Evolutionary conservation across 148 eudicot species (phyloP).

Genomic region (Cornus controversa): DNA sequence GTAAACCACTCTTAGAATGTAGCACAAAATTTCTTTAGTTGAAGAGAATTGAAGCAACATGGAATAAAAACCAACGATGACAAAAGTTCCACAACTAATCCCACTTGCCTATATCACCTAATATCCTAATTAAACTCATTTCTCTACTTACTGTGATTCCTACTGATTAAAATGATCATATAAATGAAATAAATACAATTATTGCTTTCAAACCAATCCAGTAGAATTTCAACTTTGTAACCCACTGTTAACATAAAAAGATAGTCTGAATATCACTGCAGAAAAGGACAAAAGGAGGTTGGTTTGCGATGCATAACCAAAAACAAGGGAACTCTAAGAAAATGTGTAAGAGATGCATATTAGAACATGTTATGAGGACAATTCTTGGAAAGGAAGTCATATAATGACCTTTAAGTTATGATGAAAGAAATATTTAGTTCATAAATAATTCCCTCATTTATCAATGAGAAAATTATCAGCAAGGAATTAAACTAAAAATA

Average conservation of each 20-base stretch:
- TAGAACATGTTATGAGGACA: not conserved
- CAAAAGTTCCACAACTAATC: too few relatives aligned
- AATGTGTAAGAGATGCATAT: not conserved
- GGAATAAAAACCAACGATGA: not conserved
- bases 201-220: not conserved
- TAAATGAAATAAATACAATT: not conserved
- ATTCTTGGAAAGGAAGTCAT: not conserved
- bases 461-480: not conserved
- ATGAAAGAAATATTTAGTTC: too few relatives aligned
- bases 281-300: not conserved
- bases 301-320: not conserved
- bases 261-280: not conserved
- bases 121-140: too few relatives aligned
- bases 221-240: too few relatives aligned
- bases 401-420: not conserved
- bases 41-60: not conserved
- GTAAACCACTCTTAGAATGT: not conserved
- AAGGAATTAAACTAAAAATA: too few relatives aligned
- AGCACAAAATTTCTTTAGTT: not conserved
- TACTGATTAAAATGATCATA: not conserved
- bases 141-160: not conserved
- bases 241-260: too few relatives aligned
- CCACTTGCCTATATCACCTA: not conserved
- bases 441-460: not conserved
- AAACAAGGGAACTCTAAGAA: not conserved